Percentiles rank a stretch among this genome's conserved stretches.
These are phyloP conservation scores for Rhizopogon sp. DNA, from an alignment of 768 basidiomycete species.

Conservation along the genomic window DNA sequence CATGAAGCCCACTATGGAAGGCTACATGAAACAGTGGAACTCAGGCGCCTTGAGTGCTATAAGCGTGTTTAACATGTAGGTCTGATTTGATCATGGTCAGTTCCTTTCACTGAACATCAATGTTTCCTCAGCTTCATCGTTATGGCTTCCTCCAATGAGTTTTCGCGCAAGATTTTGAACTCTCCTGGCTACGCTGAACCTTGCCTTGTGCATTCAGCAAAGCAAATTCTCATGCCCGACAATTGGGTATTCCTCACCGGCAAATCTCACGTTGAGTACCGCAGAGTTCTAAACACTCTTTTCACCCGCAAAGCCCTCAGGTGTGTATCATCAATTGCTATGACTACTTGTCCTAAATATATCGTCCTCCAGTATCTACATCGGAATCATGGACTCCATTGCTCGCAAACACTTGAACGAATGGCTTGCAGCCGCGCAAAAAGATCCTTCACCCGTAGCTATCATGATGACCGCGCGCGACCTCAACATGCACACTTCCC, in stretches of 20 bases:
- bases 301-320: conserved; percentile 94
- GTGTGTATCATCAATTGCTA: conserved; percentile 35
- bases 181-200: conserved; percentile 91
- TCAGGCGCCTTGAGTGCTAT: conserved; percentile 83
- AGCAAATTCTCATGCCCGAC: conserved; percentile 74
- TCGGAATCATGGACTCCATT: conserved; percentile 77
- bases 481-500: conserved; percentile 96
- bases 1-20: conserved; percentile 84
- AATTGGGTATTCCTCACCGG: conserved; percentile 99
- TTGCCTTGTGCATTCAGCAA: conserved; percentile 89
- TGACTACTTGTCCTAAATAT: background rate
- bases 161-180: conserved; percentile 92
- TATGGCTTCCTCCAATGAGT: conserved; percentile 93
- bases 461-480: conserved; percentile 92
- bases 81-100: conserved; percentile 3
- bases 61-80: conserved; percentile 97
- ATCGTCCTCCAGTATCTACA: conserved; percentile 58
- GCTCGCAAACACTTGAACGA: conserved; percentile 66
- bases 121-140: conserved; percentile 82
- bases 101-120: background rate
- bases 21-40: conserved; percentile 90
- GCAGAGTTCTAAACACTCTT: conserved; percentile 81
- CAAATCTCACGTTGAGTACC: conserved; percentile 90
- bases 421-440: conserved; percentile 63
- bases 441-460: conserved; percentile 42